Base-by-base conservation (phyloP, 352 stramenopile species). In the Phytophthora syringae region DNA sequence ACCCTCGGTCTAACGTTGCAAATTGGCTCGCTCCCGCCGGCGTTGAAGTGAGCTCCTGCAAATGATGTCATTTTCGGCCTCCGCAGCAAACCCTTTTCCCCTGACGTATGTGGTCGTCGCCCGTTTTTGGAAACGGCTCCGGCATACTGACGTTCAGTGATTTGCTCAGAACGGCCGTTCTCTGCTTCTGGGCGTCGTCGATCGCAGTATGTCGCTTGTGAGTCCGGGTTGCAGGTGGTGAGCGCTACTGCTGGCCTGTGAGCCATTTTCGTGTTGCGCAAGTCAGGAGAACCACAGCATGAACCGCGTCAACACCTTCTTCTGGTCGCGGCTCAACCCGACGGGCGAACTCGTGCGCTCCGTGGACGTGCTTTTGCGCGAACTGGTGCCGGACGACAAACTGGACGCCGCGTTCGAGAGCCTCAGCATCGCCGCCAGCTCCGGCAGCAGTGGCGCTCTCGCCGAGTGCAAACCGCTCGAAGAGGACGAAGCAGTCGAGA, bases 221-320 rank as follows among this genome's bases (percentile, higher is more conserved):
- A 62, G 49, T 60, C 60, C 36, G 55, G 61, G 55, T 75, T 75
- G 67, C 56, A 71, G 61, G 52, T 60, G 50, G 63, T 58, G 48
- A 55, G 62, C 45, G 47, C 50, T 32, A 32, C 27, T 51, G 49
- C 50, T 51, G 49, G 63, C 54, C 56, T 47, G 52, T 63, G 43
- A 74, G 60, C 54, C 62, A 75, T 72, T 61, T n/a, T 75, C 48
- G 50, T 47, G 64, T 63, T 72, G 70, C n/a, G n/a, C n/a, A n/a
- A n/a, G n/a, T n/a, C n/a, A n/a, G n/a, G n/a, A n/a, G n/a, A n/a
- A n/a, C 15, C 6, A 0, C n/a, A 65, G 43, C 9, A 80, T 80
- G 72, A 75, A 80, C 65, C 77, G 66, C 34, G 80, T 93, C 77
- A 93, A 93, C 72, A 85, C 84, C 7, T 93, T 93, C 70, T 92